Percentiles rank a stretch among this genome's conserved stretches.
These are phyloP conservation scores for Pichia sp. DNA, from an alignment of 1,139 yeast genomes.

Conservation along the genomic window DNA sequence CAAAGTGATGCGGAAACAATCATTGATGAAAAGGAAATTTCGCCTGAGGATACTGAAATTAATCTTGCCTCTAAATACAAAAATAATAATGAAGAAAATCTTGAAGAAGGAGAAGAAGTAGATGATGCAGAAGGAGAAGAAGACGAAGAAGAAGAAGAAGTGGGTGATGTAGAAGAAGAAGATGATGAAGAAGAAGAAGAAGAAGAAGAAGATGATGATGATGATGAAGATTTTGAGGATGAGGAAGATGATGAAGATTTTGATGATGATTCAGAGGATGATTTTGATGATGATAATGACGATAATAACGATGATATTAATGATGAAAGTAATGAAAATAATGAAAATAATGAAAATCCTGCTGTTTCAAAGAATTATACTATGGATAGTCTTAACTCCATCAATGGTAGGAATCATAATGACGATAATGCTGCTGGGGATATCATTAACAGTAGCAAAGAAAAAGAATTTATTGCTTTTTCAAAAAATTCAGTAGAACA, in stretches of 20 bases:
- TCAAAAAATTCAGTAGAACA: not conserved
- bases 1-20: constrained; percentile 26
- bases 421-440: no score
- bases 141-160: not conserved
- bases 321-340: constrained; percentile 3
- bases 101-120: no score
- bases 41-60: no score
- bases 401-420: no score
- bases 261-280: constrained; percentile 4
- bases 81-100: no score
- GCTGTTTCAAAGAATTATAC: no score
- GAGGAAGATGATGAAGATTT: constrained; percentile 3
- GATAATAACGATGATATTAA: constrained; percentile 4
- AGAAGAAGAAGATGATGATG: constrained; percentile 6
- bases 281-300: constrained; percentile 3
- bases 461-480: not conserved
- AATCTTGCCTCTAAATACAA: no score
- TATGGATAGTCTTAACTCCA: no score
- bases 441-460: no score
- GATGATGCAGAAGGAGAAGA: no score
- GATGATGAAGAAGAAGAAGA: constrained; percentile 1
- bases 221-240: not conserved
- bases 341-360: not conserved
- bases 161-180: not conserved
- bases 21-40: constrained; percentile 16